Base-by-base conservation (phyloP, 2,329 filamentous ascomycete genomes). In the Fusarium nanum region DNA sequence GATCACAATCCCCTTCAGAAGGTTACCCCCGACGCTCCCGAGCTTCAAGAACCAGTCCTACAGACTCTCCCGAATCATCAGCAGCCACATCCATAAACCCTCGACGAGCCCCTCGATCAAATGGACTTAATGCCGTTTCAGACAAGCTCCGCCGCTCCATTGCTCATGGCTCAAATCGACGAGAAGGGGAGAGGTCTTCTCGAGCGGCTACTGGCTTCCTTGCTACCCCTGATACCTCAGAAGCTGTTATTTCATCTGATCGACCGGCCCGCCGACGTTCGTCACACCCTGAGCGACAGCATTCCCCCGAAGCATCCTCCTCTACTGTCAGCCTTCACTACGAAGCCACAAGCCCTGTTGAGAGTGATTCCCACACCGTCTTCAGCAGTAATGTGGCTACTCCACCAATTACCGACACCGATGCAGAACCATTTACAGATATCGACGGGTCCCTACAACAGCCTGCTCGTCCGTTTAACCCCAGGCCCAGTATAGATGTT, bases 371-470 rank as follows among this genome's bases (percentile, higher is more conserved):
- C 4, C 85, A 87, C 60, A 89, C 88, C 13, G 82, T 88, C 34
- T 91, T 92, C 73, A 86, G 85, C 72, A 86, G 84, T 76, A 89
- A 85, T 64, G 88, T 90, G 52, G 91, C 92, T 54, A 93, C 92
- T 12, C 92, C 92, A 30, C 92, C 92, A 9, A 89, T 93, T 70
- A 91, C 88, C 11, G 92, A 94, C 68, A 87, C 89, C 23, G 92
- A 94, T 65, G 80, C 88, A 13, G 91, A 92, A 68, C 86, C 88
- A 12, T 86, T 88, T 65, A 81, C 80, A 23, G 85, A 87, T 49
- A 75, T 79, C 7, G 85, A 87, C 69, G 84, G 86, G 48, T 82
- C 83, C 14, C 78, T 87, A 18, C 82, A 83, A 57, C 81, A 80
- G 75, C 82, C 81, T 23, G 77, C 84, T 60, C 81, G 83, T 37